These are phyloP conservation scores for Auriculariales sp. DNA, from an alignment of 768 basidiomycete genomes.

Conservation along the genomic window DNA sequence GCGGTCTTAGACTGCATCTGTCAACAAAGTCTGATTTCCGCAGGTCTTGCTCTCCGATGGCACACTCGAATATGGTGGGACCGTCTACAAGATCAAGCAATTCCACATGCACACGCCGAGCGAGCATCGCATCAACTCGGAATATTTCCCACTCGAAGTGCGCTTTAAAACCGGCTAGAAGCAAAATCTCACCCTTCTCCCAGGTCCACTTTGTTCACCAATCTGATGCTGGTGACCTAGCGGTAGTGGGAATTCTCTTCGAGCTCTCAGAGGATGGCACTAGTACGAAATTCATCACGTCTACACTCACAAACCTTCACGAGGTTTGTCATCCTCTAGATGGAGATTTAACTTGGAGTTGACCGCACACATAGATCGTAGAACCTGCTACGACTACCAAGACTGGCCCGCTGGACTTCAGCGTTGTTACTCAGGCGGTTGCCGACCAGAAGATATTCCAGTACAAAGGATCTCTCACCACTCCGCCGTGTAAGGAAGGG, in stretches of 20 bases:
- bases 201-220: too few species aligned
- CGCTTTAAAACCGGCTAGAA: too few species aligned
- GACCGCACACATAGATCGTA: too few species aligned
- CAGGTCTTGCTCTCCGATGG: not conserved
- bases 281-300: not conserved
- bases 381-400: not conserved
- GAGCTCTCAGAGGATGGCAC: not conserved
- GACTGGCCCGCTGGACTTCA: not conserved
- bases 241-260: not conserved
- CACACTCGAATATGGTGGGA: not conserved
- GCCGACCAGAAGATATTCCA: not conserved
- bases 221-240: not conserved
- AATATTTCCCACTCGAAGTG: not conserved
- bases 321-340: too few species aligned
- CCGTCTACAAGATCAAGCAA: not conserved
- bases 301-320: not conserved
- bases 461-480: not conserved
- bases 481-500: not conserved
- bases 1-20: too few species aligned
- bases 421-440: not conserved
- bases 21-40: too few species aligned
- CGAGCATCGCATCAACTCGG: not conserved
- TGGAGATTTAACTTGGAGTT: too few species aligned
- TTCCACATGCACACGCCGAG: not conserved
- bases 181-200: too few species aligned